These are phyloP conservation scores for Geopyxis carbonaria DNA, from an alignment of 495 filamentous ascomycete species.

Conservation along the genomic window DNA sequence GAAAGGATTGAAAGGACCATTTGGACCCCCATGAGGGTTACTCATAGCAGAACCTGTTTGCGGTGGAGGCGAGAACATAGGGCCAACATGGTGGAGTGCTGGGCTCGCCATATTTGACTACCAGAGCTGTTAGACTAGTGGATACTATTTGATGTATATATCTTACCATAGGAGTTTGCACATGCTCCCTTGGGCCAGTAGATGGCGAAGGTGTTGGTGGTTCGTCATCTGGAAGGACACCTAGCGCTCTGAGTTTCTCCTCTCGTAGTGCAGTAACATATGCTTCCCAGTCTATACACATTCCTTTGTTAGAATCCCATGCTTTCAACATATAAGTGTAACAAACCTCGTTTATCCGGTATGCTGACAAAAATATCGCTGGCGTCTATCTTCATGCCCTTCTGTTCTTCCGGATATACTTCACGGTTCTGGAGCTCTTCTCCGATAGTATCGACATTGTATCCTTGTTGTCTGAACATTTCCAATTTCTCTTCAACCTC, in stretches of 20 bases:
- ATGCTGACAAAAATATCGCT: slow-evolving; percentile 43
- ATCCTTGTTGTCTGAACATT: slow-evolving; percentile 58
- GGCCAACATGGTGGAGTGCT: slow-evolving; percentile 14
- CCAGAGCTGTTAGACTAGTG: neutral
- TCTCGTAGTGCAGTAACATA: slow-evolving; percentile 71
- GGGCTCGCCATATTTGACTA: slow-evolving; percentile 22
- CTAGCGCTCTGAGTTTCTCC: slow-evolving; percentile 76
- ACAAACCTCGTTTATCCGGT: slow-evolving; percentile 43
- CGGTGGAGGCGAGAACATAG: slow-evolving; percentile 20
- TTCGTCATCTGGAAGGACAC: slow-evolving; percentile 60
- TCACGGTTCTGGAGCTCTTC: slow-evolving; percentile 45
- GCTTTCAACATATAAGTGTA: neutral
- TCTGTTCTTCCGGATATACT: slow-evolving; percentile 53
- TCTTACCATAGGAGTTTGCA: slow-evolving; percentile 22
- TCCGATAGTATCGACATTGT: slow-evolving; percentile 33
- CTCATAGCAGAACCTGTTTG: slow-evolving; percentile 21
- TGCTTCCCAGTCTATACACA: slow-evolving; percentile 50
- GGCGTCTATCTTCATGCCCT: slow-evolving; percentile 33
- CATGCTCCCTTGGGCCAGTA: slow-evolving; percentile 14
- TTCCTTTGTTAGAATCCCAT: slow-evolving; percentile 24
- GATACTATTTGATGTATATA: neutral
- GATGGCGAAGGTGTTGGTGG: slow-evolving; percentile 35
- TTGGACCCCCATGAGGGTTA: slow-evolving; percentile 8
- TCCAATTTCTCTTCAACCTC: slow-evolving; percentile 50
- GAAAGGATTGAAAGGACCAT: slow-evolving; percentile 17